Base-by-base conservation (phyloP, 2,329 filamentous ascomycete species). In the Hypoxylon rubiginosum region DNA sequence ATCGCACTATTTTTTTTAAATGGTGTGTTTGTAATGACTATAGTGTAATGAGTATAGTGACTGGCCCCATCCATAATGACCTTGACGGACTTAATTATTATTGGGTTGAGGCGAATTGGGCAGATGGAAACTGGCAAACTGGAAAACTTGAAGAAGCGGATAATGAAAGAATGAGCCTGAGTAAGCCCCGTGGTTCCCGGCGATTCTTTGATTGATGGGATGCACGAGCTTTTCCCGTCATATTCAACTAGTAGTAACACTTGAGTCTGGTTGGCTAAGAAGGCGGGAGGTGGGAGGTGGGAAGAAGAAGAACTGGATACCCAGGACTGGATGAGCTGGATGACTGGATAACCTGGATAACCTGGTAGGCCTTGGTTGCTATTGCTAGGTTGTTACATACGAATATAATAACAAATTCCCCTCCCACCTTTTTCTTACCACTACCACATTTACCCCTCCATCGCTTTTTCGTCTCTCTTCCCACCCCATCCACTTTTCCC, bases 181-280 rank as follows among this genome's bases (percentile, higher is more conserved):
- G 71, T 74, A 74, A 75, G 72, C n/a, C 73, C 72, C 69, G 68
- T 67, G 69, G 55, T 57, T 71, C 70, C 72, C 71, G 71, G 71
- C 50, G 52, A 64, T 70, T 64, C 58, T 63, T 62, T 63, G 56
- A 58, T 67, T 67, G 61, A 56, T 43, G 53, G 52, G 51, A 52
- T 36, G 51, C 56, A 66, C 50, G 55, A 39, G 43, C 56, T 61
- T 52, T 66, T 24, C n/a, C 55, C 58, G 55, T 63, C 54, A 57
- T 62, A 57, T 56, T 58, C 61, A 59, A 46, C 50, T 46, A 54
- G 51, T 54, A 48, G 51, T 54, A 46, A 51, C 10, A 41, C 21
- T 28, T 49, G 28, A 43, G 11, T 34, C 43, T 62, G 58, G 63
- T 62, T 58, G 63, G 63, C 34, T 26, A 36, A 46, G 26, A 41